These are phyloP conservation scores for Uronychia binucleata DNA, from an alignment of 73 alveolate genomes.

Conservation along the genomic window DNA sequence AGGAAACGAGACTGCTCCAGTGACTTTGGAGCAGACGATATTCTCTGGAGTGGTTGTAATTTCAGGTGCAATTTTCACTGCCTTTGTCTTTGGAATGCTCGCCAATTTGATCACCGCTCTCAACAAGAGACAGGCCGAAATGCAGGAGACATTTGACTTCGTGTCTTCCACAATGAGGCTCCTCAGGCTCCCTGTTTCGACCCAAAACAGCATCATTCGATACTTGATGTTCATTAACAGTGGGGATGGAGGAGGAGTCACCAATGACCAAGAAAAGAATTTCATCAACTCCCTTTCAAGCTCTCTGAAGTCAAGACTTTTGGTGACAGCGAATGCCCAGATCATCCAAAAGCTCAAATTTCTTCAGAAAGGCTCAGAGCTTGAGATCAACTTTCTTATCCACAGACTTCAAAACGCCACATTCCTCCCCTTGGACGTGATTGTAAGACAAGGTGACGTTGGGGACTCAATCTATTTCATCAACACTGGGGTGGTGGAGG, in stretches of 20 bases:
- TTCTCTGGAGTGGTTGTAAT: slow-evolving; percentile 43
- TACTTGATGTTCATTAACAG: slow-evolving; percentile 44
- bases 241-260: slow-evolving; percentile 22
- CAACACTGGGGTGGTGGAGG: slow-evolving; percentile 51
- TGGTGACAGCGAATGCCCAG: not conserved
- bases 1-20: slow-evolving; percentile 62
- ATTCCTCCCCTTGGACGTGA: slow-evolving; percentile 36
- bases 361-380: slow-evolving; percentile 15
- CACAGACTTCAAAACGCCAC: slow-evolving; percentile 31
- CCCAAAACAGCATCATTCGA: slow-evolving; percentile 30
- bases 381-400: slow-evolving; percentile 36
- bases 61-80: slow-evolving; percentile 57
- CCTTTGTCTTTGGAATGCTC: slow-evolving; percentile 65
- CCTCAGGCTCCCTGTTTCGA: slow-evolving; percentile 43
- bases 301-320: slow-evolving; percentile 2
- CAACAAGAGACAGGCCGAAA: slow-evolving; percentile 45
- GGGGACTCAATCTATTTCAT: slow-evolving; percentile 52
- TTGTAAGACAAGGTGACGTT: slow-evolving; percentile 46
- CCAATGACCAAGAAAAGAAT: slow-evolving; percentile 17
- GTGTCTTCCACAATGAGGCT: slow-evolving; percentile 51
- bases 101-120: slow-evolving; percentile 56
- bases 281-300: slow-evolving; percentile 29
- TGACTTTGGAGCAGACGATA: slow-evolving; percentile 21
- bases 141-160: slow-evolving; percentile 46
- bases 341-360: slow-evolving; percentile 6